Percentiles rank a stretch among this genome's conserved stretches.
Conservation (phyloP, 108 stramenopile species). For the Skeletonema grethae region DNA sequence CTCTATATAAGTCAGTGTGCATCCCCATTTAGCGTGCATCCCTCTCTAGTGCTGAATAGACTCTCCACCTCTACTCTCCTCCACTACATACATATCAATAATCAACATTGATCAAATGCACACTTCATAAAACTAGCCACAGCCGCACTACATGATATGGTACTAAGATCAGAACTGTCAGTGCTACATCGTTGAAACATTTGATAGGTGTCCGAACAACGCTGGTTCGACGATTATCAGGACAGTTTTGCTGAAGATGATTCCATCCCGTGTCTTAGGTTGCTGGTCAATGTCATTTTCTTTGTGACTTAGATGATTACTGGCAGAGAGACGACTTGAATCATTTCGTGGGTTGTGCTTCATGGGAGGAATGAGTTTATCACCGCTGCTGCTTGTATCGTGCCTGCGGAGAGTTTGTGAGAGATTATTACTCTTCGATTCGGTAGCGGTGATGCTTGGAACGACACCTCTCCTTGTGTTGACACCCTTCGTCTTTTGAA, state of each 20-base stretch:
- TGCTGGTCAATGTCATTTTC: background rate
- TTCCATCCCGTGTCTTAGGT: background rate
- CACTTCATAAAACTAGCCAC: constrained; percentile 26
- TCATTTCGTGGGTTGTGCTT: background rate
- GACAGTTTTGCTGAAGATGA: background rate
- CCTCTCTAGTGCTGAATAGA: no score
- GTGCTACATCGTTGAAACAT: constrained; percentile 11
- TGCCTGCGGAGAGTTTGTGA: background rate
- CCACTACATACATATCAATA: background rate
- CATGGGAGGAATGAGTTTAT: background rate
- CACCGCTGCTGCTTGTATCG: background rate
- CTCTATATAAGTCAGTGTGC: no score
- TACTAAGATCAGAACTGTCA: background rate
- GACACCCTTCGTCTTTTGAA: background rate
- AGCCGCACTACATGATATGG: constrained; percentile 13
- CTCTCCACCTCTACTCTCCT: background rate
- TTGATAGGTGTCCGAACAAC: constrained; percentile 13
- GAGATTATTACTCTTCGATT: no score
- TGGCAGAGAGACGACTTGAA: no score
- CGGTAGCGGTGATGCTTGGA: background rate
- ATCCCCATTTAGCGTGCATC: background rate
- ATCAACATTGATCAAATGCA: constrained; percentile 4
- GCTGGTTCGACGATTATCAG: background rate
- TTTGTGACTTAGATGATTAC: background rate
- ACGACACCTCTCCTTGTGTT: background rate